Percentiles rank a stretch among this genome's conserved stretches.
phyloP scores from a whole-genome alignment of 2,329 filamentous ascomycete species.

The Xylaria arbuscula region DNA sequence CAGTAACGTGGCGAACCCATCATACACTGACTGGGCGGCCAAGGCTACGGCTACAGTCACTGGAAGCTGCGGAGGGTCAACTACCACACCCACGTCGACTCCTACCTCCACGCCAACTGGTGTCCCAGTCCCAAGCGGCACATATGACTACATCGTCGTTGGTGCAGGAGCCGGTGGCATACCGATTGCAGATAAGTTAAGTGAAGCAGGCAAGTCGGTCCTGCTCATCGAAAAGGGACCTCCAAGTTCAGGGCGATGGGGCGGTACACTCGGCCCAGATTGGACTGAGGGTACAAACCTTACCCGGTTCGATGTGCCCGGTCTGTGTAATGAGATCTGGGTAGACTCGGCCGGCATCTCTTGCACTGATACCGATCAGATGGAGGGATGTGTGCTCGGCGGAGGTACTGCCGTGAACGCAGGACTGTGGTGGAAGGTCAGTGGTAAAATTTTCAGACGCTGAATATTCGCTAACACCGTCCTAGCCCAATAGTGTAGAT shows the following conservation, averaged over 20 bases:
- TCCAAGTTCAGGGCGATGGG: constrained; percentile 72
- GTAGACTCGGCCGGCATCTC: constrained; percentile 70
- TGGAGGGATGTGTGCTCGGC: constrained; percentile 77
- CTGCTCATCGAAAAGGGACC: constrained; percentile 71
- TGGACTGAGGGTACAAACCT: constrained; percentile 72
- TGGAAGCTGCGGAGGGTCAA: constrained; percentile 50
- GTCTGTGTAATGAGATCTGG: constrained; percentile 78
- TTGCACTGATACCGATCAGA: constrained; percentile 76
- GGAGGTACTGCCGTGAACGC: constrained; percentile 75
- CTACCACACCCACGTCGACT: constrained; percentile 43
- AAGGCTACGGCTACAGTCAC: constrained; percentile 56
- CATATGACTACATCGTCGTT: constrained; percentile 71
- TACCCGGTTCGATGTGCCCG: constrained; percentile 77
- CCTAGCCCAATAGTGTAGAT: constrained; percentile 69
- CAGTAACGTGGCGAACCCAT: constrained; percentile 52
- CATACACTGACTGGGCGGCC: constrained; percentile 58
- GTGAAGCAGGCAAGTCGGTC: constrained; percentile 72
- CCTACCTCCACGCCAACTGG: constrained; percentile 49
- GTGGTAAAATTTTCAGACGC: constrained; percentile 18
- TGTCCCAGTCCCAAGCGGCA: constrained; percentile 53
- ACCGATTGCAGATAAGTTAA: constrained; percentile 69
- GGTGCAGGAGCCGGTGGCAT: constrained; percentile 70
- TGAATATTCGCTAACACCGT: constrained; percentile 32
- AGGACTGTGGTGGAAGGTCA: constrained; percentile 73
- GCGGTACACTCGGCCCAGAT: constrained; percentile 67